Percentiles rank a stretch among this genome's conserved stretches.
Evolutionary conservation across 2,329 filamentous ascomycete genomes (phyloP).

Genomic region (Trichoderma sp.): DNA sequence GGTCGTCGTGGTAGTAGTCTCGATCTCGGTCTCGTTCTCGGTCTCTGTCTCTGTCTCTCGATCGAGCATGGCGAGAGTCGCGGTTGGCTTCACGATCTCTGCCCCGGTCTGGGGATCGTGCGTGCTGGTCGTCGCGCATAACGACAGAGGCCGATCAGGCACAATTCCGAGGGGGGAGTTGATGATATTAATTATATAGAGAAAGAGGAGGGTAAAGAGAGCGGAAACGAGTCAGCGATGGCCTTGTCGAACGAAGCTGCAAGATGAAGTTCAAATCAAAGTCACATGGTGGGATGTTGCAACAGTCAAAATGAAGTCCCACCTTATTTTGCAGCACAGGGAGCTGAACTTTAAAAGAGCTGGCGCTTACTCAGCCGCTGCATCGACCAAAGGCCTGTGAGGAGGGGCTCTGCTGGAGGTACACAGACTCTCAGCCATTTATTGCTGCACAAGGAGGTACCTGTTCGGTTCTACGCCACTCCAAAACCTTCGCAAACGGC

Average conservation of each 20-base stretch:
- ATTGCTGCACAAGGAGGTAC: no score
- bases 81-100: conserved; percentile 23
- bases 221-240: background rate
- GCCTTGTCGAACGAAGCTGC: background rate
- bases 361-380: background rate
- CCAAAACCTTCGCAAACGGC: conserved; percentile 8
- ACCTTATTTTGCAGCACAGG: background rate
- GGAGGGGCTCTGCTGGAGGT: background rate
- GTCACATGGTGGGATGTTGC: background rate
- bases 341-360: background rate
- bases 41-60: conserved; percentile 27
- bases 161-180: conserved; percentile 9
- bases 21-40: background rate
- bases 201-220: background rate
- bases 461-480: no score
- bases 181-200: background rate
- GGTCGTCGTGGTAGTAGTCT: conserved; percentile 36
- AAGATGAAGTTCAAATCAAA: background rate
- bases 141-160: conserved; percentile 26
- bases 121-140: conserved; percentile 46
- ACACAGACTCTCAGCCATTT: background rate
- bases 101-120: conserved; percentile 33
- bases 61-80: conserved; percentile 22
- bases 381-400: background rate
- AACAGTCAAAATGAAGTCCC: background rate